Evolutionary conservation across 2,329 filamentous ascomycete species (phyloP), one percentile per base, ranked within the genome.

Genomic region (Allantophomopsis cytisporea): DNA sequence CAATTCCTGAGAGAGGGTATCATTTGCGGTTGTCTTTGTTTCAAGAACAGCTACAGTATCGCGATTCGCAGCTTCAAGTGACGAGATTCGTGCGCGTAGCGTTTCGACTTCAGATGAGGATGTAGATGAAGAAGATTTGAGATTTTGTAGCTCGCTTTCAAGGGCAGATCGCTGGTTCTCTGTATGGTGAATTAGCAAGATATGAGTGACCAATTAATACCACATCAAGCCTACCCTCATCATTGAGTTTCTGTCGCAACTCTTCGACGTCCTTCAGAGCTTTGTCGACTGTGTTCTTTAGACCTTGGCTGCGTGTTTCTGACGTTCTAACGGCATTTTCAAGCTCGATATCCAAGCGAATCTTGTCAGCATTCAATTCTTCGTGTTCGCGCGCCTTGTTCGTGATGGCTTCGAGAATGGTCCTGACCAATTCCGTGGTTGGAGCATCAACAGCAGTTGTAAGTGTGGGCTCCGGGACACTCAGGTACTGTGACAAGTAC

Each of bases 31-130:
- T 40, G 83, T 85, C 61, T 95, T 95, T 14, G 85, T 81, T 54
- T 96, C 89, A 45, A 96, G 79, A 28, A 95, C 76, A 33, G 83
- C 80, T 4, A 96, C 64, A 12, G 87, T 89, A 47, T 95, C 89
- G 45, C 91, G 81, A 55, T 94, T 96, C 6, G 89, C 91, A 0
- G 84, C 79, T 60, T 98, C 88, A 2, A 98, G 75, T 0, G 85
- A 83, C 37, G 80, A 68, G 51, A 98, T 86, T 50, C 89, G 87
- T 43, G 83, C 76, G 51, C 83, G 80, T 12, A 98, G 69, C 2
- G 76, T 75, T 51, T 83, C 79, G 42, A 84, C 72, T 52, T 88
- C 82, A 21, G 80, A 78, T 43, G 81, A 76, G 2, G 85, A 82
- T 43, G 78, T 80, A 1, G 80, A 78, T 15, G 76, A 79, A 4